Conservation (phyloP, 192 early-diverging fungal species). For the Ambispora gerdemannii region DNA sequence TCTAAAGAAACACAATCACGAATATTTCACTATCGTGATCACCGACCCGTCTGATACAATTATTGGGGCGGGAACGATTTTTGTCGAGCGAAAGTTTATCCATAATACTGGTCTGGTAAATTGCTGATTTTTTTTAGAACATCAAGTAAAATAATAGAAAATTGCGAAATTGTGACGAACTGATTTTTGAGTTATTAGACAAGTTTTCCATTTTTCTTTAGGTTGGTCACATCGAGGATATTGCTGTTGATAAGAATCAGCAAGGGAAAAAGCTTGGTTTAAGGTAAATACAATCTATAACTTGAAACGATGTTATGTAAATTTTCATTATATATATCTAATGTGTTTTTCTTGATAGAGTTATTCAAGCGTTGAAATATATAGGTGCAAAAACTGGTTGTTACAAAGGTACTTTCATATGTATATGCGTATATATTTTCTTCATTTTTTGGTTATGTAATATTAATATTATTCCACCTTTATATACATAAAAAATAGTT, state of each 20-base stretch:
- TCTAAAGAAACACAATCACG: slow-evolving; percentile 70
- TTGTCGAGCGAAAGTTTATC: slow-evolving; percentile 86
- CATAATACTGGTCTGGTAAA: slow-evolving; percentile 68
- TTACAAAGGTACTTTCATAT: slow-evolving; percentile 64
- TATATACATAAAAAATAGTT: too few species aligned
- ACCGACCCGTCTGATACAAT: slow-evolving; percentile 62
- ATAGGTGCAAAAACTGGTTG: slow-evolving; percentile 77
- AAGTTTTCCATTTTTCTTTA: slow-evolving; percentile 13
- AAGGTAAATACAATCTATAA: slow-evolving; percentile 14
- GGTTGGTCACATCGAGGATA: slow-evolving; percentile 84
- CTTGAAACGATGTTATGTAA: slow-evolving; percentile 32
- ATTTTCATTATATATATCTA: background rate
- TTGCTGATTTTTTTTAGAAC: too few species aligned
- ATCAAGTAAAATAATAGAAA: too few species aligned
- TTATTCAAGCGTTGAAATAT: slow-evolving; percentile 81
- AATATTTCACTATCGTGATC: slow-evolving; percentile 82
- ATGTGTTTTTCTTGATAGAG: slow-evolving; percentile 10
- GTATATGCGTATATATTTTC: background rate
- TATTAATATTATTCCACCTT: background rate
- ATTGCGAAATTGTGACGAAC: background rate
- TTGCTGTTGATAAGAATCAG: slow-evolving; percentile 57
- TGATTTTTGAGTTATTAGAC: background rate
- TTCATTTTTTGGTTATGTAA: background rate
- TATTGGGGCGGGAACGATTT: slow-evolving; percentile 75
- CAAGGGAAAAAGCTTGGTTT: slow-evolving; percentile 60